These are phyloP conservation scores for Huntiella savannae DNA, from an alignment of 2,329 filamentous ascomycete genomes.

Conservation along the genomic window DNA sequence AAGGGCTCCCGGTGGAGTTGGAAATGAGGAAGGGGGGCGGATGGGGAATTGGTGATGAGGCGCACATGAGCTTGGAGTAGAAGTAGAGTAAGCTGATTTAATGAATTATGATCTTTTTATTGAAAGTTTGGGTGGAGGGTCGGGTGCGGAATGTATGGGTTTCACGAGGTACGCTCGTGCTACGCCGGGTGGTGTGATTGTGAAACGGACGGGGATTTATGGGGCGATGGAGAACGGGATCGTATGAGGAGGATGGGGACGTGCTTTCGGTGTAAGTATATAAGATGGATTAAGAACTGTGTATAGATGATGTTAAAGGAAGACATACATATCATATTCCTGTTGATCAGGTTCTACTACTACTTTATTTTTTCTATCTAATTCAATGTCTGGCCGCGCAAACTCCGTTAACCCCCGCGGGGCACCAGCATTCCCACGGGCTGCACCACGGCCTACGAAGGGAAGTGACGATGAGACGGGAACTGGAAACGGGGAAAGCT, in stretches of 20 bases:
- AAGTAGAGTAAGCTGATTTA: constrained; percentile 20
- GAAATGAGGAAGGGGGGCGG: constrained; percentile 30
- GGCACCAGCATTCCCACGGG: constrained; percentile 3
- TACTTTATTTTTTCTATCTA: background rate
- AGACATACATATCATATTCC: background rate
- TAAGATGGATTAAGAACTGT: background rate
- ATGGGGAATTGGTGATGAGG: constrained; percentile 72
- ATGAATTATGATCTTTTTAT: background rate
- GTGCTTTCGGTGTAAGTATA: background rate
- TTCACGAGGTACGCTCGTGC: too few relatives aligned
- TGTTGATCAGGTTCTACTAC: background rate
- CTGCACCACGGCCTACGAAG: background rate
- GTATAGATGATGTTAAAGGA: background rate
- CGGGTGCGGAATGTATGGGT: too few relatives aligned
- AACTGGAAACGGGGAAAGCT: background rate
- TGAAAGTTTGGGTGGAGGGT: background rate
- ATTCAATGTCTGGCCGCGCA: background rate
- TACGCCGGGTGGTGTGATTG: too few relatives aligned
- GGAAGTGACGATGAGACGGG: background rate
- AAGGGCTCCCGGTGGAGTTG: constrained; percentile 27
- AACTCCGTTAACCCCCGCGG: constrained; percentile 8
- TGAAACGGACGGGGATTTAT: too few relatives aligned
- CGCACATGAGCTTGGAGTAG: constrained; percentile 63
- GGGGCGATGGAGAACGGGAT: background rate
- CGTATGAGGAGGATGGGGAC: background rate